Conservation (phyloP, 768 basidiomycete species). For the Leccinum aurantiacum region DNA sequence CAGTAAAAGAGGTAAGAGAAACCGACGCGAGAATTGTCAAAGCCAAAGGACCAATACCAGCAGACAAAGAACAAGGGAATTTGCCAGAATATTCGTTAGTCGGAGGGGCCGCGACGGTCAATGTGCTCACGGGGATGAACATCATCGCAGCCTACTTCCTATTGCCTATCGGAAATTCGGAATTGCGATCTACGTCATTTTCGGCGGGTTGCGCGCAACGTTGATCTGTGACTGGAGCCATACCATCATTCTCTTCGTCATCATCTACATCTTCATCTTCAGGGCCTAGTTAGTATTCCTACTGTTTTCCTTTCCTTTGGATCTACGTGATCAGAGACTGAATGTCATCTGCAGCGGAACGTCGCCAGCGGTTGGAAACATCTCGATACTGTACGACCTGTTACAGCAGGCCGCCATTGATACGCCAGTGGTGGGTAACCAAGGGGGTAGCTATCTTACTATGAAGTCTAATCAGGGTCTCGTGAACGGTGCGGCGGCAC, state of each 20-base stretch:
- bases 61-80: conserved; percentile 44
- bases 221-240: conserved; percentile 47
- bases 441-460: conserved; percentile 53
- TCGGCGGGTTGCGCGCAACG: conserved; percentile 45
- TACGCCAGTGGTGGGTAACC: conserved; percentile 50
- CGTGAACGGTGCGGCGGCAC: conserved; percentile 40
- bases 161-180: conserved; percentile 37
- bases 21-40: conserved; percentile 36
- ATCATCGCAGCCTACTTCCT: conserved; percentile 45
- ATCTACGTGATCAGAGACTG: not conserved
- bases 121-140: conserved; percentile 47
- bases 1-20: conserved; percentile 40
- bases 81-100: conserved; percentile 22
- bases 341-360: conserved; percentile 31
- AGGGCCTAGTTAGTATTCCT: conserved; percentile 28
- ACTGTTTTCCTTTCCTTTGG: not conserved
- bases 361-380: conserved; percentile 38
- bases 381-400: conserved; percentile 45
- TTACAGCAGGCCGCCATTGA: conserved; percentile 44
- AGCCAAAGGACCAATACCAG: conserved; percentile 52
- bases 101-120: conserved; percentile 47
- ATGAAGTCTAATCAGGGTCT: conserved; percentile 52
- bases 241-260: conserved; percentile 44
- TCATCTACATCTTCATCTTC: conserved; percentile 38
- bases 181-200: conserved; percentile 43